phyloP scores from a whole-genome alignment of 805 yeast species.

The Candida glaebosa region DNA sequence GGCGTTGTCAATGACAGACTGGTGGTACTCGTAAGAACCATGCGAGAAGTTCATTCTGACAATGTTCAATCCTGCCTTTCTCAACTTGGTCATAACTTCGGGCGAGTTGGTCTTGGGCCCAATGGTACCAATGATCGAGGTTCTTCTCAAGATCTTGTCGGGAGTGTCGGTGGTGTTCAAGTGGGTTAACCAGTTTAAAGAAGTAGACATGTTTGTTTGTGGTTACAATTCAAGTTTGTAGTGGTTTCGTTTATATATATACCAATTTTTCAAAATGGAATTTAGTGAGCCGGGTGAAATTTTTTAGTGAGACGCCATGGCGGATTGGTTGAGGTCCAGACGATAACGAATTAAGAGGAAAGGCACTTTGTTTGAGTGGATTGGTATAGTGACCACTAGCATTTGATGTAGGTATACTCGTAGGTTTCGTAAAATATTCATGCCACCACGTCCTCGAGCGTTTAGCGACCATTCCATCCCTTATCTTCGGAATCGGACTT shows the following conservation, averaged over 20 bases:
- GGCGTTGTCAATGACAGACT: conserved; percentile 92
- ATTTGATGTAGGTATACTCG: no score
- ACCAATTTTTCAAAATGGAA: background rate
- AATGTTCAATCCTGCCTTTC: conserved; percentile 97
- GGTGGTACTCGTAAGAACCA: conserved; percentile 98
- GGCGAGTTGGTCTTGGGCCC: conserved; percentile 96
- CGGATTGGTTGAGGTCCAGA: background rate
- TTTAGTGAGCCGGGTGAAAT: background rate
- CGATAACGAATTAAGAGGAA: no score
- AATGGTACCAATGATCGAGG: conserved; percentile 97
- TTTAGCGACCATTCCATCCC: no score
- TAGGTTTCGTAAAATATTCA: no score
- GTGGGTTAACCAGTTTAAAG: conserved; percentile 77
- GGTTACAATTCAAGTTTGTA: no score
- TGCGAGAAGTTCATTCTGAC: conserved; percentile 99
- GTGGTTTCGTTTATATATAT: no score
- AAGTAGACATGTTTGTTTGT: conserved; percentile 32
- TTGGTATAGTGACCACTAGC: no score
- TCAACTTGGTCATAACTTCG: conserved; percentile 77
- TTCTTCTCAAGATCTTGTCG: conserved; percentile 79
- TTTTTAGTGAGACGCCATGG: background rate
- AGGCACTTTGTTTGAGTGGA: no score
- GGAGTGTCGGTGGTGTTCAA: conserved; percentile 74
- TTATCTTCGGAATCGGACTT: conserved; percentile 5
- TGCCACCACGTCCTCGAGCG: no score